Conservation (phyloP, 306 rosid genomes). For the Quercus glauca region DNA sequence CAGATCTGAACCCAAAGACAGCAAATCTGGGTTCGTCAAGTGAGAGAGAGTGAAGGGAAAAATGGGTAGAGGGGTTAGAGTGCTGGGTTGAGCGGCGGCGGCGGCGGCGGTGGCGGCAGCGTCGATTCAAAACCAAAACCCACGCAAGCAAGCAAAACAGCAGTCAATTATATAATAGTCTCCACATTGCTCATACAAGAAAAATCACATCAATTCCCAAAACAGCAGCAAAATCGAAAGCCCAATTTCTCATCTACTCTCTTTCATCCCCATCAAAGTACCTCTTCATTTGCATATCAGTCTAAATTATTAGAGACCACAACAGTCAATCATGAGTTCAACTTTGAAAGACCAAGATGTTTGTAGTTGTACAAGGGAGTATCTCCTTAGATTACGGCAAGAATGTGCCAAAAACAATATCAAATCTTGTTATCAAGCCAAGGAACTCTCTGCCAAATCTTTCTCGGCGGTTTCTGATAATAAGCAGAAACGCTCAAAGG, state of each 20-base stretch:
- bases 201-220: background rate
- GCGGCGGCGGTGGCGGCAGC: too few species aligned
- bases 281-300: too few species aligned
- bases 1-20: too few species aligned
- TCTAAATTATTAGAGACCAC: background rate
- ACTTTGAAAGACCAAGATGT: conserved; percentile 73
- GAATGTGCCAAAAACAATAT: conserved; percentile 58
- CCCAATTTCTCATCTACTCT: background rate
- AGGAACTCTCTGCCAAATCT: conserved; percentile 41
- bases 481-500: conserved; percentile 38
- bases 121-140: too few species aligned
- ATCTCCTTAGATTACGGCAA: conserved; percentile 43
- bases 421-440: conserved; percentile 54
- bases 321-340: conserved; percentile 33
- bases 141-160: too few species aligned
- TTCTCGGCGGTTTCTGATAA: conserved; percentile 38
- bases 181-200: background rate
- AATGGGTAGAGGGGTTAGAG: too few species aligned
- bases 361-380: conserved; percentile 58
- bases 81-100: too few species aligned
- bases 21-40: too few species aligned
- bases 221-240: background rate
- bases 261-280: too few species aligned
- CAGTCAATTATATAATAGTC: too few species aligned
- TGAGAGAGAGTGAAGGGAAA: too few species aligned